These are phyloP conservation scores for Primulina tabacum DNA, from an alignment of 257 asterid species.

Conservation along the genomic window DNA sequence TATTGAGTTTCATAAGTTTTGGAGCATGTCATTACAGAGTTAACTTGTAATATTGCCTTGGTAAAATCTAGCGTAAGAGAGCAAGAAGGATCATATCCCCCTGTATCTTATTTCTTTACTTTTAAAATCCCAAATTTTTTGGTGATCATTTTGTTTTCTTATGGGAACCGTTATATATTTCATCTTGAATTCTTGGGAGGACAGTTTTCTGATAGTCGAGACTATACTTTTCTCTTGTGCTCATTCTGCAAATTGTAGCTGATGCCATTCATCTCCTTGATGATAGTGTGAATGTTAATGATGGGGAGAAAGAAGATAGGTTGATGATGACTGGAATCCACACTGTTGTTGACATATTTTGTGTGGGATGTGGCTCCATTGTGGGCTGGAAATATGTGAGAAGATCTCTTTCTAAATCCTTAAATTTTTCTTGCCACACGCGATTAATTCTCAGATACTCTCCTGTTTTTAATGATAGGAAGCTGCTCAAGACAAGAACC, in stretches of 20 bases:
- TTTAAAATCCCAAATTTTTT: neutral
- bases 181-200: neutral
- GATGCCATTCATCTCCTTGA: conserved; percentile 23
- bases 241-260: conserved; percentile 9
- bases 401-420: neutral
- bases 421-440: neutral
- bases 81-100: neutral
- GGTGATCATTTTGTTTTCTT: neutral
- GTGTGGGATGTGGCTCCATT: conserved; percentile 77
- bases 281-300: conserved; percentile 66
- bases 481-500: conserved; percentile 54
- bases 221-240: neutral
- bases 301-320: conserved; percentile 70
- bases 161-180: neutral
- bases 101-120: neutral
- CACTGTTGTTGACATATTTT: conserved; percentile 76
- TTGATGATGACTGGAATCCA: conserved; percentile 83
- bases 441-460: neutral
- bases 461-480: conserved; percentile 38
- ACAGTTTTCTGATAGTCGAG: neutral
- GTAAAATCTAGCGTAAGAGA: neutral
- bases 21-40: neutral
- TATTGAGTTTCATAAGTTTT: neutral
- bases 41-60: neutral
- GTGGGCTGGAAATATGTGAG: conserved; percentile 94